These are phyloP conservation scores for Fusarium clavum DNA, from an alignment of 2,329 filamentous ascomycete genomes.

Conservation along the genomic window DNA sequence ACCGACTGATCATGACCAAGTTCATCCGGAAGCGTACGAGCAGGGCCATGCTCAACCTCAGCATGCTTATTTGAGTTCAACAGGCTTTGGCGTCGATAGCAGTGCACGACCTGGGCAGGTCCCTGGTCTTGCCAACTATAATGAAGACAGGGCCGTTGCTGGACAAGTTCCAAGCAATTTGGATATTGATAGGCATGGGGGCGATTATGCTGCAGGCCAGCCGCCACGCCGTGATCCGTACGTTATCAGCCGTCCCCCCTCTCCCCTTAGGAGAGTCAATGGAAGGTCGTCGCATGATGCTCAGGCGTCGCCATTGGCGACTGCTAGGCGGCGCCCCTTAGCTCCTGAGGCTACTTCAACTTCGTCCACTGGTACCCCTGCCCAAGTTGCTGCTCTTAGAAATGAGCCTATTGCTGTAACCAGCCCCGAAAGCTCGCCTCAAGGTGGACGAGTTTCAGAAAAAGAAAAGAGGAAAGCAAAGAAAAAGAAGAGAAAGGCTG, in stretches of 20 bases:
- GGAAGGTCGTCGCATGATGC: conserved; percentile 77
- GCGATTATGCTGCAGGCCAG: conserved; percentile 23
- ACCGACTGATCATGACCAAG: conserved; percentile 16
- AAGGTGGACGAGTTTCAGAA: conserved; percentile 59
- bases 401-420: conserved; percentile 61
- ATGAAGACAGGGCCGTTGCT: conserved; percentile 39
- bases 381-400: conserved; percentile 69
- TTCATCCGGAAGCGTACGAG: conserved; percentile 13
- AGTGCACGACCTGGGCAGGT: conserved; percentile 39
- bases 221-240: conserved; percentile 42
- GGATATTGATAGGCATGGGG: conserved; percentile 33
- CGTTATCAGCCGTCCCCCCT: conserved; percentile 55
- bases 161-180: conserved; percentile 56
- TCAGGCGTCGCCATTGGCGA: conserved; percentile 71
- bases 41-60: conserved; percentile 15
- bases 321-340: conserved; percentile 52
- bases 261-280: conserved; percentile 62
- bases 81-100: conserved; percentile 22
- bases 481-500: conserved; percentile 66
- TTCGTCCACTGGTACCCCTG: conserved; percentile 52
- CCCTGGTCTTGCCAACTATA: conserved; percentile 50
- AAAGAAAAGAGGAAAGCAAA: conserved; percentile 65
- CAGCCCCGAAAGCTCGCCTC: conserved; percentile 71
- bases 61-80: conserved; percentile 16
- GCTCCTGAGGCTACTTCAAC: conserved; percentile 31